A percentile compares a stretch with the other conserved stretches of the same genome.
phyloP scores from a whole-genome alignment of 1,284 basidiomycete species.

The Hymenochaete sp. region DNA sequence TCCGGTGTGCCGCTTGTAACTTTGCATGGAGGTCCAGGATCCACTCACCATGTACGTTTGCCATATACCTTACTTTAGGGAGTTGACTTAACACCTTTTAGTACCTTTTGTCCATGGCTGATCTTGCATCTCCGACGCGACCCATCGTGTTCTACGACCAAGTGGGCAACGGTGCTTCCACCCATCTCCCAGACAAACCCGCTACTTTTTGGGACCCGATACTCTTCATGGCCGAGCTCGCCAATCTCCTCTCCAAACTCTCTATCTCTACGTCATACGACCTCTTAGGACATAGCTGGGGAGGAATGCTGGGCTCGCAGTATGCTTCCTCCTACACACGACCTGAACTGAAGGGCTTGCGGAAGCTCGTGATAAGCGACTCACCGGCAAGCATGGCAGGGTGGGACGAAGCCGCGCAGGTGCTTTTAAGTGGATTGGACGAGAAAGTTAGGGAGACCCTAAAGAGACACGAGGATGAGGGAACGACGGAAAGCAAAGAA shows the following conservation, averaged over 20 bases:
- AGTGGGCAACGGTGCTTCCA: conserved; percentile 37
- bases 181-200: conserved; percentile 36
- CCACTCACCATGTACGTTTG: conserved; percentile 27
- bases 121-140: conserved; percentile 27
- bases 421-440: conserved; percentile 32
- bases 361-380: conserved; percentile 33
- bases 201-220: conserved; percentile 37
- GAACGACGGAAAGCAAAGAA: conserved; percentile 36
- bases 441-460: conserved; percentile 35
- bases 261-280: conserved; percentile 31
- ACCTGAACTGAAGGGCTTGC: conserved; percentile 29
- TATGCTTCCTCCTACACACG: conserved; percentile 30
- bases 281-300: conserved; percentile 44
- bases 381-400: conserved; percentile 34
- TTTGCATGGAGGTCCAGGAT: conserved; percentile 40
- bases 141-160: conserved; percentile 44
- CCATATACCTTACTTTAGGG: no score
- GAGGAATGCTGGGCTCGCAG: conserved; percentile 37
- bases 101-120: conserved; percentile 32
- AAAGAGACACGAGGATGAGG: conserved; percentile 38
- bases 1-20: conserved; percentile 31
- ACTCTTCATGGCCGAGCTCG: conserved; percentile 40
- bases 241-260: conserved; percentile 34
- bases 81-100: no score
- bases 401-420: conserved; percentile 30